Conservation (phyloP, 768 basidiomycete genomes). For the Podaxis mareebaensis region DNA sequence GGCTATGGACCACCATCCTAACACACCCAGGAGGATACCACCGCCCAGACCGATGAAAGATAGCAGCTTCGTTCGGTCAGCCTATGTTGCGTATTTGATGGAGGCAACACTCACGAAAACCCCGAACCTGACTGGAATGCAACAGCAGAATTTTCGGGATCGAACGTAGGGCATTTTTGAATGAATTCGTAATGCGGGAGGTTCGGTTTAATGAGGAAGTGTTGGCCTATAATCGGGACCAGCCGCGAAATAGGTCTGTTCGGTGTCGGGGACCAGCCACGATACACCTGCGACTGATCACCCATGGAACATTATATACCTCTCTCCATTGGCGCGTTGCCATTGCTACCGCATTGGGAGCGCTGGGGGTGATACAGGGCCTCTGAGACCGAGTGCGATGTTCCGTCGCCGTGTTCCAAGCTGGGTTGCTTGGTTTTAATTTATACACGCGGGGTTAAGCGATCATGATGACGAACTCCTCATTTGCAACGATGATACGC, state of each 20-base stretch:
- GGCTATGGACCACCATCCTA: constrained; percentile 48
- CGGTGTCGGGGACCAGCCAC: constrained; percentile 39
- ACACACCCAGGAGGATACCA: constrained; percentile 44
- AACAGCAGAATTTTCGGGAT: constrained; percentile 62
- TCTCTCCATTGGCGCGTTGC: neutral
- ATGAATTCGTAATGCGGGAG: constrained; percentile 27
- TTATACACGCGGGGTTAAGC: neutral
- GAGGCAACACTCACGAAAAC: constrained; percentile 46
- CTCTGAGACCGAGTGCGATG: neutral
- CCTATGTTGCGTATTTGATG: neutral
- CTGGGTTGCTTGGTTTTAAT: neutral
- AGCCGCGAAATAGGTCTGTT: constrained; percentile 19
- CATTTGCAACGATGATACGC: neutral
- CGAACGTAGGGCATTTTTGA: constrained; percentile 49
- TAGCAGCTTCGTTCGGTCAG: constrained; percentile 19
- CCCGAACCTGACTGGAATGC: constrained; percentile 64
- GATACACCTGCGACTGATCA: constrained; percentile 18
- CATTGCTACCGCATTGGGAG: neutral
- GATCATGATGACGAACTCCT: neutral
- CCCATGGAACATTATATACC: neutral
- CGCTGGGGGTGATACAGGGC: neutral
- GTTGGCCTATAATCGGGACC: constrained; percentile 19
- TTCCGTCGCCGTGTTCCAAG: neutral
- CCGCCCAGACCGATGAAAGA: constrained; percentile 44
- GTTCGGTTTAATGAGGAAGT: constrained; percentile 18